phyloP scores from a whole-genome alignment of 2,329 filamentous ascomycete genomes.

The Lojkania enalia region DNA sequence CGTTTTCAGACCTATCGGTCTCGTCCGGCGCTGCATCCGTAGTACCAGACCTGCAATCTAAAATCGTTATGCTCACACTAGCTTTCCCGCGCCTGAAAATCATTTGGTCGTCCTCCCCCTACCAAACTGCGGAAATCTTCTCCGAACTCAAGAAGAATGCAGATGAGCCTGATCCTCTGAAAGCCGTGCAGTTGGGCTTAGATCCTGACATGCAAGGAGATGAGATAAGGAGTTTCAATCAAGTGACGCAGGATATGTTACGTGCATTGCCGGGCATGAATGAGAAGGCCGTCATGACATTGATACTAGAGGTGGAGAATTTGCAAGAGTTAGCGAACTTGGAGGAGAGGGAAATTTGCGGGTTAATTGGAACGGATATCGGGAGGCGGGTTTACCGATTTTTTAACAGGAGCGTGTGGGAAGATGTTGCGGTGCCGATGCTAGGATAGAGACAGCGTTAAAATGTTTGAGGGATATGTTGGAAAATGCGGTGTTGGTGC shows the following conservation, averaged over 20 bases:
- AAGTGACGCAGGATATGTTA: slow-evolving; percentile 89
- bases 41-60: slow-evolving; percentile 81
- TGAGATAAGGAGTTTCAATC: slow-evolving; percentile 73
- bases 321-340: slow-evolving; percentile 86
- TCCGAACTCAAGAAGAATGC: slow-evolving; percentile 88
- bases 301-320: slow-evolving; percentile 75
- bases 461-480: no score
- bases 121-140: slow-evolving; percentile 97
- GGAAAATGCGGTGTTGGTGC: no score
- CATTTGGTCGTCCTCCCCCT: slow-evolving; percentile 91
- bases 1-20: slow-evolving; percentile 51
- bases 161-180: slow-evolving; percentile 85
- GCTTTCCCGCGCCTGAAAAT: slow-evolving; percentile 88
- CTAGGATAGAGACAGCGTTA: no score
- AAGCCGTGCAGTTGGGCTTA: slow-evolving; percentile 81
- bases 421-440: slow-evolving; percentile 32
- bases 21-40: slow-evolving; percentile 56
- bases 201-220: slow-evolving; percentile 59
- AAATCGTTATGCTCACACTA: slow-evolving; percentile 88
- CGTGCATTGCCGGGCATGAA: slow-evolving; percentile 77
- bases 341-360: slow-evolving; percentile 70
- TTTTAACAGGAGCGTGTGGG: slow-evolving; percentile 67
- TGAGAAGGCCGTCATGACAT: slow-evolving; percentile 71
- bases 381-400: slow-evolving; percentile 78
- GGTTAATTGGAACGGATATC: slow-evolving; percentile 75